These are phyloP conservation scores for Plenodomus biglobosus DNA, from an alignment of 2,329 filamentous ascomycete species.

Conservation along the genomic window DNA sequence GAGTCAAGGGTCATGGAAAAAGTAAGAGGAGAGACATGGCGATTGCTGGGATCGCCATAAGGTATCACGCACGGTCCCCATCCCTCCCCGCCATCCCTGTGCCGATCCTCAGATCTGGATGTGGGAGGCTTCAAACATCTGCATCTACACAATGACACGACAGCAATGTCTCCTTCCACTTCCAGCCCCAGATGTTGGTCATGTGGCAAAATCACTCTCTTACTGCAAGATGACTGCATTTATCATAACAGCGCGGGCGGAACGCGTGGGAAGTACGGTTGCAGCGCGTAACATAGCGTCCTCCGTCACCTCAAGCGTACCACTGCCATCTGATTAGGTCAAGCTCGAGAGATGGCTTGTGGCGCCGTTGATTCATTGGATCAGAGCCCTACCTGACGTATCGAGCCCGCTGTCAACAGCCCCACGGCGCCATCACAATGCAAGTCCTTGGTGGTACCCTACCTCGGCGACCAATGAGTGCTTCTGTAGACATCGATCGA, in stretches of 20 bases:
- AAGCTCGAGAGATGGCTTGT: slow-evolving; percentile 13
- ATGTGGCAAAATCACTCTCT: neutral
- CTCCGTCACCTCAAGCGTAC: slow-evolving; percentile 17
- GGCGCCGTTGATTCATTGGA: slow-evolving; percentile 1
- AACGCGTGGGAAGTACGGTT: slow-evolving; percentile 3
- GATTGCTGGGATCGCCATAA: neutral
- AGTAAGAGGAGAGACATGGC: neutral
- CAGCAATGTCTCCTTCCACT: neutral
- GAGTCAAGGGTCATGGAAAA: neutral
- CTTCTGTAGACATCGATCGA: slow-evolving; percentile 7
- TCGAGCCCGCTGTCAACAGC: slow-evolving; percentile 5
- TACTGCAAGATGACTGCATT: slow-evolving; percentile 11
- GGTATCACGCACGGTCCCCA: neutral
- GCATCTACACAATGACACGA: neutral
- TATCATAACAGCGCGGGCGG: neutral
- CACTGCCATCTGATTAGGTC: slow-evolving; percentile 6
- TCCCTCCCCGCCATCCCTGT: slow-evolving; percentile 8
- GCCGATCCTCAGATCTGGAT: slow-evolving; percentile 2
- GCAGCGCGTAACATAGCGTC: slow-evolving; percentile 10
- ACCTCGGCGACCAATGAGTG: slow-evolving; percentile 5
- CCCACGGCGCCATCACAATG: slow-evolving; percentile 3
- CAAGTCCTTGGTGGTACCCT: slow-evolving; percentile 3
- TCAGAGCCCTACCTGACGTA: slow-evolving; percentile 18
- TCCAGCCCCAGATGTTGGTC: neutral
- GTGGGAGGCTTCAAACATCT: neutral